phyloP scores from a whole-genome alignment of 2,329 filamentous ascomycete species.

The Fusarium beomiforme region DNA sequence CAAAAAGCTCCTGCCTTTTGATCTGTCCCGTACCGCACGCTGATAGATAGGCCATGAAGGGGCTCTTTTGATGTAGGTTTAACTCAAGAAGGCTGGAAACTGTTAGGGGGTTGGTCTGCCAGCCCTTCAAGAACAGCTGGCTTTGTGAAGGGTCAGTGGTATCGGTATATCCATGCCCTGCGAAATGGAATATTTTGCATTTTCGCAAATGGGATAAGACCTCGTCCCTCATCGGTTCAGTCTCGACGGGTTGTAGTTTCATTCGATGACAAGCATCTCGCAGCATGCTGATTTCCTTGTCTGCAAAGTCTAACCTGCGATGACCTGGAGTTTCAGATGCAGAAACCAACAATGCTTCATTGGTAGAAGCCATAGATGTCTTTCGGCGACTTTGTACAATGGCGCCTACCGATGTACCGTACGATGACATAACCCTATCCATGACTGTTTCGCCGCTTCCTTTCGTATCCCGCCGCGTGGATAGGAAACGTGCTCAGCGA shows the following conservation, averaged over 20 bases:
- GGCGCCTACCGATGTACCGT: background rate
- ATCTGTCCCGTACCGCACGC: background rate
- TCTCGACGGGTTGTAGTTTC: rapidly evolving
- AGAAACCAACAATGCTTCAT: background rate
- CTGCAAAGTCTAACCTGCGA: background rate
- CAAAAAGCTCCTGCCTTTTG: background rate
- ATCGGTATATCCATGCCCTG: background rate
- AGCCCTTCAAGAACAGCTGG: background rate
- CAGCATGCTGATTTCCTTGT: background rate
- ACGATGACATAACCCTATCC: background rate
- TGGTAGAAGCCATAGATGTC: rapidly evolving
- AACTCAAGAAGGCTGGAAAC: background rate
- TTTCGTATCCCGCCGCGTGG: background rate
- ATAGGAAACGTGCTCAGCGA: background rate
- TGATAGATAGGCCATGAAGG: background rate
- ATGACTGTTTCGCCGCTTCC: background rate
- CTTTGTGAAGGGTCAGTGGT: background rate
- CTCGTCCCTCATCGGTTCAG: rapidly evolving
- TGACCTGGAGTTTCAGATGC: background rate
- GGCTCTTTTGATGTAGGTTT: background rate
- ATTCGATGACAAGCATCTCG: background rate
- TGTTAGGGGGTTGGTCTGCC: background rate
- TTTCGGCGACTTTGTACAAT: background rate
- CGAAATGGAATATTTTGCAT: background rate
- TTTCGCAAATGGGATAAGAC: background rate